A percentile compares a stretch with the other conserved stretches of the same genome.
These are phyloP conservation scores for Lentinus brumalis DNA, from an alignment of 768 basidiomycete species.

Conservation along the genomic window DNA sequence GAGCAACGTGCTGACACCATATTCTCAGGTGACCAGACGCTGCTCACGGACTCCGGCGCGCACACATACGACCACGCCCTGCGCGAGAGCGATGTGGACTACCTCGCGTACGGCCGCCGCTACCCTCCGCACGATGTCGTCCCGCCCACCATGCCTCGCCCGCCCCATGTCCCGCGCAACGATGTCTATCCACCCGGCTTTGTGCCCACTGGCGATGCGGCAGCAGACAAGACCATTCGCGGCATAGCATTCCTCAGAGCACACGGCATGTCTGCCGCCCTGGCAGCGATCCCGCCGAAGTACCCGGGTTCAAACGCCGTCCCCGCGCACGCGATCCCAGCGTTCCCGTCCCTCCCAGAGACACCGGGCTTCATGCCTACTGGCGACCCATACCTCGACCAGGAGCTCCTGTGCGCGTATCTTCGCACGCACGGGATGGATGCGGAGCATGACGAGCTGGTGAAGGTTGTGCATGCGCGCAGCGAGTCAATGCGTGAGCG, in stretches of 20 bases:
- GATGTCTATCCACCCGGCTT: not conserved
- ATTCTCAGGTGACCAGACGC: not conserved
- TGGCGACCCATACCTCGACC: slow-evolving; percentile 1
- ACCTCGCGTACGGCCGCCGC: not conserved
- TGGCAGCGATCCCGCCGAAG: not conserved
- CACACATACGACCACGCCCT: not conserved
- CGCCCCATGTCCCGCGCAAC: not conserved
- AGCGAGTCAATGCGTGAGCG: no score
- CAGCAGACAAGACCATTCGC: not conserved
- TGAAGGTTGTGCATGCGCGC: not conserved
- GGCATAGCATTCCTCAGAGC: not conserved
- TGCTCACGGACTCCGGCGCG: not conserved
- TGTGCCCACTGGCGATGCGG: not conserved
- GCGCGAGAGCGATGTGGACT: not conserved
- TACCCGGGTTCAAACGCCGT: no score
- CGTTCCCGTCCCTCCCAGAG: not conserved
- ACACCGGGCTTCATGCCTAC: not conserved
- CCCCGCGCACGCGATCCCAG: not conserved
- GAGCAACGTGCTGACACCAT: not conserved
- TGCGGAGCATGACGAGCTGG: not conserved
- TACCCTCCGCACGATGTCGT: not conserved
- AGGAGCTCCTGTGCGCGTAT: not conserved
- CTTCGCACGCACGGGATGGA: not conserved
- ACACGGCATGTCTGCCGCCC: not conserved
- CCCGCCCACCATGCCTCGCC: not conserved